A percentile compares a stretch with the other conserved stretches of the same genome.
Conservation (phyloP, 352 stramenopile species). For the Phytophthora agathidicida region DNA sequence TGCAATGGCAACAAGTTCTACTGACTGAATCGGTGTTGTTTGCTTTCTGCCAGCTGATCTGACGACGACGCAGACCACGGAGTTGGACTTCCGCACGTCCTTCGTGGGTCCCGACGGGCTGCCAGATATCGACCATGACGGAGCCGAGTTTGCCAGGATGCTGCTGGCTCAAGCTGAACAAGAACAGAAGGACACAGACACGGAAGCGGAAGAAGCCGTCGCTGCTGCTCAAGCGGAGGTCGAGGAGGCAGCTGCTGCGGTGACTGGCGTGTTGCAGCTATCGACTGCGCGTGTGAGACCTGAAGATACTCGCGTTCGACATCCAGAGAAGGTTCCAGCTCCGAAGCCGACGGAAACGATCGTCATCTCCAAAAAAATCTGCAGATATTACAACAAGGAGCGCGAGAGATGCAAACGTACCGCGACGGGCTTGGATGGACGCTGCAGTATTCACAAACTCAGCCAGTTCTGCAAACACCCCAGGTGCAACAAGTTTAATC, state of each 20-base stretch:
- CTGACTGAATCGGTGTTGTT: conserved; percentile 6
- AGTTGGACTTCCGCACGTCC: conserved; percentile 79
- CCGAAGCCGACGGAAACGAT: conserved; percentile 22
- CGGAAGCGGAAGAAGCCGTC: conserved; percentile 24
- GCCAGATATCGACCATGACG: conserved; percentile 72
- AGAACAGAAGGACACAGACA: conserved; percentile 32
- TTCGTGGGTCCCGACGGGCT: conserved; percentile 64
- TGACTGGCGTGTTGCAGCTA: conserved; percentile 29
- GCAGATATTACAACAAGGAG: conserved; percentile 78
- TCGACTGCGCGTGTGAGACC: conserved; percentile 15
- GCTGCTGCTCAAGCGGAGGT: conserved; percentile 21
- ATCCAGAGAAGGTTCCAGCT: conserved; percentile 10
- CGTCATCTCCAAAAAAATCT: conserved; percentile 49
- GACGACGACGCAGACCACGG: conserved; percentile 50
- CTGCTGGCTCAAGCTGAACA: conserved; percentile 74
- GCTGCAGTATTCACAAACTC: conserved; percentile 82
- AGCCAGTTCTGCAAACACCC: conserved; percentile 85
- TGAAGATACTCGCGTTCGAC: conserved; percentile 12
- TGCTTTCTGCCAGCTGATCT: conserved; percentile 49
- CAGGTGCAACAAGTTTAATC: conserved; percentile 86
- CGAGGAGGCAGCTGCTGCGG: conserved; percentile 25
- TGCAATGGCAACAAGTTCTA: background rate
- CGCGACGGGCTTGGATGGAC: conserved; percentile 72
- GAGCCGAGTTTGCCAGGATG: conserved; percentile 73
- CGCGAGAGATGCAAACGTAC: conserved; percentile 66